phyloP scores from a whole-genome alignment of 345 rosid genomes.

The Dipteronia dyeriana region DNA sequence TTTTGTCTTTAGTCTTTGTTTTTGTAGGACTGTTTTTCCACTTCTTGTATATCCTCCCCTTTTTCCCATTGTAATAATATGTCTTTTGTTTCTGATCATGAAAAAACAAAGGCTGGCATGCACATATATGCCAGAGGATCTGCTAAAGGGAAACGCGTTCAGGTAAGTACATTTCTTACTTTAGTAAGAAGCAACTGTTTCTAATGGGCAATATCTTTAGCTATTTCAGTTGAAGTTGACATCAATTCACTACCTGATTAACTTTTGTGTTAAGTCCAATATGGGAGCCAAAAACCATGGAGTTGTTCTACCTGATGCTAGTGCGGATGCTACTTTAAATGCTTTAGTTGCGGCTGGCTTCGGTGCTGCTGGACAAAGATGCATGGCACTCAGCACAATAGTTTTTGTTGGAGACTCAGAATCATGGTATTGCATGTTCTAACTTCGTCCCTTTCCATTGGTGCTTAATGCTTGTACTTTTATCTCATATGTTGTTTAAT shows the following conservation, averaged over 20 bases:
- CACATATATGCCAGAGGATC: conserved; percentile 91
- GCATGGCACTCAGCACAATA: conserved; percentile 95
- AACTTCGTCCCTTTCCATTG: neutral
- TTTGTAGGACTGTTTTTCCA: neutral
- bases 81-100: neutral
- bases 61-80: neutral
- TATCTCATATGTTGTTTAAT: neutral
- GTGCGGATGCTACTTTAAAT: conserved; percentile 71
- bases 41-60: neutral
- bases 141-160: conserved; percentile 94
- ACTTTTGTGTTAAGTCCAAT: conserved; percentile 63
- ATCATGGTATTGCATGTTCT: conserved; percentile 54
- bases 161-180: conserved; percentile 45
- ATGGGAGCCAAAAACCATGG: conserved; percentile 99
- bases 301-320: conserved; percentile 84
- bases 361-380: conserved; percentile 99
- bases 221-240: neutral
- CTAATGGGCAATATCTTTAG: neutral
- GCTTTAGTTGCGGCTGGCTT: conserved; percentile 95
- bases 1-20: neutral
- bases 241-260: conserved; percentile 21
- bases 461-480: neutral
- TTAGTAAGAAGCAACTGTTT: neutral
- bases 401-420: conserved; percentile 83
- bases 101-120: conserved; percentile 81